Conservation (phyloP, 2,329 filamentous ascomycete species). For the Cladophialophora yegresii region DNA sequence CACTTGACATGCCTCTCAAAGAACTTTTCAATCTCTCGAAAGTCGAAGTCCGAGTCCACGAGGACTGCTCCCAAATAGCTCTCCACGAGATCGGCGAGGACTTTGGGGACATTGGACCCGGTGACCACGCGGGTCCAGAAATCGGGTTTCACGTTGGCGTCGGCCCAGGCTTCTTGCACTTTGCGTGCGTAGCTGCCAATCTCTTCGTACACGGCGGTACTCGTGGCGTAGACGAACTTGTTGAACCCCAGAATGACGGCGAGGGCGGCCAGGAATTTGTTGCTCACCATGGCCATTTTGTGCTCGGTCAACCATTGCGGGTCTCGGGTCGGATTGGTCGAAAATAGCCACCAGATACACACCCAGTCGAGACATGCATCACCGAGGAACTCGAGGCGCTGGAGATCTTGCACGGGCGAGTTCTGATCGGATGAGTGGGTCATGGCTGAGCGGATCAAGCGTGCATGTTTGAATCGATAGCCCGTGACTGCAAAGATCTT, state of each 20-base stretch:
- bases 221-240: conserved; percentile 62
- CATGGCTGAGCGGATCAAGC: conserved; percentile 79
- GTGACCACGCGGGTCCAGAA: conserved; percentile 48
- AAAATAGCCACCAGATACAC: conserved; percentile 79
- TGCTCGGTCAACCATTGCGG: conserved; percentile 98
- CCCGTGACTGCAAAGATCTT: conserved; percentile 62
- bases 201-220: conserved; percentile 39
- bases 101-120: conserved; percentile 47
- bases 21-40: conserved; percentile 70
- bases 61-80: conserved; percentile 88
- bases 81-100: conserved; percentile 83
- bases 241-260: conserved; percentile 78
- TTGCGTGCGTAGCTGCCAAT: conserved; percentile 48
- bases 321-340: conserved; percentile 72
- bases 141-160: conserved; percentile 42
- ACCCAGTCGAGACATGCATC: conserved; percentile 86
- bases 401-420: conserved; percentile 81
- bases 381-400: conserved; percentile 88
- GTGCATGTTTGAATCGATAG: conserved; percentile 72
- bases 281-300: conserved; percentile 99
- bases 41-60: conserved; percentile 83
- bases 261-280: conserved; percentile 85
- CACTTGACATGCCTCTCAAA: conserved; percentile 72
- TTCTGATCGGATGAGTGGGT: conserved; percentile 80
- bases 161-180: conserved; percentile 50